These are phyloP conservation scores for Brettanomyces sp. DNA, from an alignment of 805 yeast species.

Conservation along the genomic window DNA sequence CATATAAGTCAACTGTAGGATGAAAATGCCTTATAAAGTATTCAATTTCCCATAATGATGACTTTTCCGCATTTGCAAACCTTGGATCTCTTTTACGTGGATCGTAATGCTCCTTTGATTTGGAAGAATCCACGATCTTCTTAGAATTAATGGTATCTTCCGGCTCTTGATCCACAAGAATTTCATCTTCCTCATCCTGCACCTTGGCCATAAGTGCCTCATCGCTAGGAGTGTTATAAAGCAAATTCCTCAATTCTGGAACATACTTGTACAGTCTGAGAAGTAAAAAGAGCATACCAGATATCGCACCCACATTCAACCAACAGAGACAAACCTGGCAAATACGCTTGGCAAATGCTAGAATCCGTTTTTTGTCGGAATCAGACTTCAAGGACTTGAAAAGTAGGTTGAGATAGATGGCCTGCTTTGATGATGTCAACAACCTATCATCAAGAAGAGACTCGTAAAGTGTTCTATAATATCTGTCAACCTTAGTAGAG, in stretches of 20 bases:
- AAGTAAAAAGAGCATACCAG: constrained; percentile 74
- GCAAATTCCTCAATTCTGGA: constrained; percentile 61
- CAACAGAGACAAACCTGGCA: constrained; percentile 79
- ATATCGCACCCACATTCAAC: constrained; percentile 78
- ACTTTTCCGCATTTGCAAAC: constrained; percentile 71
- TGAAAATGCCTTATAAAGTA: constrained; percentile 78
- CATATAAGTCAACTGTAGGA: constrained; percentile 82
- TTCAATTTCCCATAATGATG: constrained; percentile 81
- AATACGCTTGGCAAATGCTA: constrained; percentile 87
- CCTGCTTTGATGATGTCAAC: constrained; percentile 82
- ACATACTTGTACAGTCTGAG: constrained; percentile 53
- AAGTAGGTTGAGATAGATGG: constrained; percentile 78
- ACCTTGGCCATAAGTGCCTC: constrained; percentile 38
- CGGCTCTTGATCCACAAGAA: neutral
- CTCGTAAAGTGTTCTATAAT: constrained; percentile 82
- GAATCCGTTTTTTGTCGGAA: constrained; percentile 48
- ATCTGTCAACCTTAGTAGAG: constrained; percentile 43
- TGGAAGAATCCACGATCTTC: constrained; percentile 1
- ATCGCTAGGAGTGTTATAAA: constrained; percentile 45
- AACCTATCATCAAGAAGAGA: constrained; percentile 78
- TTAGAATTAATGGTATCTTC: constrained; percentile 13
- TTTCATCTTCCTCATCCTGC: constrained; percentile 25
- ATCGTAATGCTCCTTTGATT: constrained; percentile 43
- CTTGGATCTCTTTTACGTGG: constrained; percentile 88
- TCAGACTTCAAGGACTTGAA: constrained; percentile 79